phyloP scores from a whole-genome alignment of 441 rosid species.

The Adansonia rubrostipa region DNA sequence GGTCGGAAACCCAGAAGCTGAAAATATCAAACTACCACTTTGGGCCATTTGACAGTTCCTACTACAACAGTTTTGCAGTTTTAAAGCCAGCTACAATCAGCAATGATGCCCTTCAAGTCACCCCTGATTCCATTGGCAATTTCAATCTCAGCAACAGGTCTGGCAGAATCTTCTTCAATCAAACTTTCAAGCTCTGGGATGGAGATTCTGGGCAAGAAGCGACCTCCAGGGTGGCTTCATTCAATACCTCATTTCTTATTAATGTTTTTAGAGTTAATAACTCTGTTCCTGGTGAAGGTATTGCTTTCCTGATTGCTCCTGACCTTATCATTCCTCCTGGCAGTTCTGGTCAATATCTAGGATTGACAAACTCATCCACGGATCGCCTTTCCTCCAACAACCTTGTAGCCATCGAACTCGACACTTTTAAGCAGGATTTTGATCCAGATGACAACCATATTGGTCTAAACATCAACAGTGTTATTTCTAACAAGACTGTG shows the following conservation, averaged over 20 bases:
- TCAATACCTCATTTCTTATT: slow-evolving; percentile 49
- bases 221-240: slow-evolving; percentile 42
- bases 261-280: slow-evolving; percentile 40
- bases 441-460: slow-evolving; percentile 61
- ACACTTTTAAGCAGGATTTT: slow-evolving; percentile 50
- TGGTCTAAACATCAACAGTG: slow-evolving; percentile 55
- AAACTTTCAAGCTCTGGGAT: slow-evolving; percentile 46
- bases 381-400: slow-evolving; percentile 45
- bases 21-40: slow-evolving; percentile 12
- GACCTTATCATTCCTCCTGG: slow-evolving; percentile 34
- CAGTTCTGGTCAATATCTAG: slow-evolving; percentile 49
- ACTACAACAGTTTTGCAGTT: slow-evolving; percentile 35
- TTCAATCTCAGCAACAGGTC: slow-evolving; percentile 39
- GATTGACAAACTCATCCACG: slow-evolving; percentile 54
- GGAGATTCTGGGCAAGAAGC: background rate
- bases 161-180: slow-evolving; percentile 41
- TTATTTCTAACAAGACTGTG: slow-evolving; percentile 35
- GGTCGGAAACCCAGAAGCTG: slow-evolving; percentile 12
- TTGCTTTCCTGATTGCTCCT: slow-evolving; percentile 52
- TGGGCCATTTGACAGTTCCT: slow-evolving; percentile 43
- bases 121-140: slow-evolving; percentile 49
- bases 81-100: slow-evolving; percentile 39
- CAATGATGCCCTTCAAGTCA: slow-evolving; percentile 53
- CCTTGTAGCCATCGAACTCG: slow-evolving; percentile 55
- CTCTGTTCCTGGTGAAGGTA: slow-evolving; percentile 45